These are phyloP conservation scores for Acacia pycnantha DNA, from an alignment of 331 rosid genomes.

Conservation along the genomic window DNA sequence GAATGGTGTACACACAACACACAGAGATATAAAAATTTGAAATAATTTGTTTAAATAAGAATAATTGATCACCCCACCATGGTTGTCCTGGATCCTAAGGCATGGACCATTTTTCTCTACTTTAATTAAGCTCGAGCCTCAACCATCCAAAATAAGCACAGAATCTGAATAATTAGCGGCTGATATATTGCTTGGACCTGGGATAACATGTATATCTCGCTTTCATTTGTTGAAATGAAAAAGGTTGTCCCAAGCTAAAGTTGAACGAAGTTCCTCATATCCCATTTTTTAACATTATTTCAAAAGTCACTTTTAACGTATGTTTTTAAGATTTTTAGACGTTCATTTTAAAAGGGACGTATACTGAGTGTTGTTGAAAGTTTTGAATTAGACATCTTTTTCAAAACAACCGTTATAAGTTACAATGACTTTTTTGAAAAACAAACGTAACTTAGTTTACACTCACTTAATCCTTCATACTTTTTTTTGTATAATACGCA, in stretches of 20 bases:
- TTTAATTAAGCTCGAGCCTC: not conserved
- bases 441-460: too few species aligned
- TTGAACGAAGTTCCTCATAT: not conserved
- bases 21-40: too few species aligned
- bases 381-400: too few species aligned
- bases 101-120: not conserved
- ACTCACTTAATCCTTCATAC: too few species aligned
- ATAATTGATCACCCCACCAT: not conserved
- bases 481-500: too few species aligned
- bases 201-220: not conserved
- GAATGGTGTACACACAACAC: not conserved
- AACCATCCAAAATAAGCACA: not conserved
- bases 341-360: too few species aligned
- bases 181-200: not conserved
- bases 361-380: too few species aligned
- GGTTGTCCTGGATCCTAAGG: not conserved
- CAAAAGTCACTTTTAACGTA: too few species aligned
- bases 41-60: not conserved
- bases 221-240: not conserved
- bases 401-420: too few species aligned
- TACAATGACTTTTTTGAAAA: too few species aligned
- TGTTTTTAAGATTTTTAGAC: too few species aligned
- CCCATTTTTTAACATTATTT: not conserved
- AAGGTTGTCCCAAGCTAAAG: not conserved
- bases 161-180: not conserved